Evolutionary conservation across 164 flowering plant species (phyloP).

Genomic region (Magnolia kwangsiensis): DNA sequence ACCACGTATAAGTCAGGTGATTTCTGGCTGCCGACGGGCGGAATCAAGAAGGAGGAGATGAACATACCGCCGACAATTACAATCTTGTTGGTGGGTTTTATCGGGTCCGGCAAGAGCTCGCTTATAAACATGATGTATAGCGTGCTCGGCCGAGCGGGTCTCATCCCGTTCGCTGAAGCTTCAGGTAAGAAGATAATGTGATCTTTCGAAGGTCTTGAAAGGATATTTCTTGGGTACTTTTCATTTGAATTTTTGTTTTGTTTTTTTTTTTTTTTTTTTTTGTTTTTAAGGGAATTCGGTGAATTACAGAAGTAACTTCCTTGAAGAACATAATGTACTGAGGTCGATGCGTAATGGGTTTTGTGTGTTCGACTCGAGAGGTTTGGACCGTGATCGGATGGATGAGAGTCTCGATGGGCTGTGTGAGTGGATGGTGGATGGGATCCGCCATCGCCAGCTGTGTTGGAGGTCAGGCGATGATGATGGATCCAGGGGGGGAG

Average conservation of each 20-base stretch:
- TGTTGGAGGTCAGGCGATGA: conserved; percentile 48
- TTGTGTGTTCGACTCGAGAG: conserved; percentile 70
- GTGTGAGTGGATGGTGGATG: conserved; percentile 51
- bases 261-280: too few relatives aligned
- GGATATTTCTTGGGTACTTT: not conserved
- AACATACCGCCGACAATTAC: conserved; percentile 51
- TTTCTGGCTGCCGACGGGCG: conserved; percentile 69
- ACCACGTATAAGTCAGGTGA: conserved; percentile 54
- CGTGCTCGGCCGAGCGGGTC: conserved; percentile 66
- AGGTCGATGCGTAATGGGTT: conserved; percentile 66
- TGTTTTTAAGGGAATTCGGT: conserved; percentile 28
- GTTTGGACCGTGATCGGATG: conserved; percentile 36
- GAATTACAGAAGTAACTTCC: conserved; percentile 37
- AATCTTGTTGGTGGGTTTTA: conserved; percentile 54
- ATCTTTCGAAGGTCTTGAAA: not conserved
- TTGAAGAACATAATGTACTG: conserved; percentile 83
- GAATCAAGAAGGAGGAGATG: conserved; percentile 59
- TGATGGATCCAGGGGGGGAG: not conserved
- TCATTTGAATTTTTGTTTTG: not conserved
- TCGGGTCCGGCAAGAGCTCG: conserved; percentile 76
- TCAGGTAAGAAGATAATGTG: conserved; percentile 32
- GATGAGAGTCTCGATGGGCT: conserved; percentile 39
- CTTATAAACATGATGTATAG: conserved; percentile 70
- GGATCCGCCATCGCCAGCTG: conserved; percentile 61
- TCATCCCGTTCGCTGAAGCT: conserved; percentile 70